Evolutionary conservation across 83 land plant species (phyloP), one percentile per base, ranked within the genome.

Genomic region (Diphasiastrum complanatum): DNA sequence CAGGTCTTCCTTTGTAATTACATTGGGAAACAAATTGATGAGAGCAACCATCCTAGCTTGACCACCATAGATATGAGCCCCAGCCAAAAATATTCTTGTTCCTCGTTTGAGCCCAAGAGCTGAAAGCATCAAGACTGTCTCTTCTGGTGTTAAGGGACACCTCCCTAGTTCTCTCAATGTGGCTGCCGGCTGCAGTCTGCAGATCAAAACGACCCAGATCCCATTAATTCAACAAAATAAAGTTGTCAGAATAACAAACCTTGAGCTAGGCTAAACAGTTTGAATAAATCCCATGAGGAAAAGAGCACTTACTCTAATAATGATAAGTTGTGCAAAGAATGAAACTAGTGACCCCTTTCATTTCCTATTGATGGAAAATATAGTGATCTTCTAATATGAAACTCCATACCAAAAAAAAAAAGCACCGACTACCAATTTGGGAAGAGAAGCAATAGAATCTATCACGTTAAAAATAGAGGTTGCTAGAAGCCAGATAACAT

Each of bases 111-210:
- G 86, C 45, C 99, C 99, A 26, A 89, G 83, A 46, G 87, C 93
- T 45, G 87, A 93, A 57, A 95, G 79, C 93, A 95, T 84, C 64
- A 90, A 77, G 8, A 79, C 83, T 31, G 90, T 79, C 70, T 95
- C 99, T 64, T 95, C 99, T 24, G 97, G 97, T 41, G 86, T 82
- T 57, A 95, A 65, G 16, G 99, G 99, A 63, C 99, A 95, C 37
- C 75, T 60, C 2, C 99, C 99, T 54, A 80, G 78, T 38, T 81
- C 78, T 37, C 90, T 72, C 23, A 86, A 66, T 19, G 38, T 32
- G 54, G 26, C 68, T 45, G 91, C 81, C 46, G 89, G 74, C 55
- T 75, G 88, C 20, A 81, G 45, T 72, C 95, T 92, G 81, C 64
- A 3, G 4, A 26, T 5, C 60, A 33, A 56, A n/a, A n/a, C n/a